Evolutionary conservation across 2,329 filamentous ascomycete genomes (phyloP), one percentile per base, ranked within the genome.

Genomic region (Neonectria ditissima): DNA sequence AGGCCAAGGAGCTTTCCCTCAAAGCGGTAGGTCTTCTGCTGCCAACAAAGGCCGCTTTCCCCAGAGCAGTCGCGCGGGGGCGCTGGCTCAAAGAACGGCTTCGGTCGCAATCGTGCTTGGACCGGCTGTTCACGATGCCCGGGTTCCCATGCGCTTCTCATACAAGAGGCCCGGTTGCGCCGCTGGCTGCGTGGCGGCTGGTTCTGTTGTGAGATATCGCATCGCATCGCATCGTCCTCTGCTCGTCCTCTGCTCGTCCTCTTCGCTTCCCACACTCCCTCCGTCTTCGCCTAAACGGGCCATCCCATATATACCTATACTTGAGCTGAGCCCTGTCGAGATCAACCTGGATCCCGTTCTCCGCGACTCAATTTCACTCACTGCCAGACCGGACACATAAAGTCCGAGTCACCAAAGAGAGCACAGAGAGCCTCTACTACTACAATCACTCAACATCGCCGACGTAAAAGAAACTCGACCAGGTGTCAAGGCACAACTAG

Each of bases 61-160:
- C 71, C 55, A 73, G 70, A 73, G 63, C 71, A 74, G 68, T 55
- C 39, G 53, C 55, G 43, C 55, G 60, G 63, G 41, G 58, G 61
- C 28, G 18, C 48, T 50, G 54, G 63, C 58, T 63, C 63, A 67
- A 69, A 65, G 69, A 72, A 71, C 69, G 69, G 65, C 55, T 73
- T 72, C 66, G 53, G 71, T 52, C 62, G 66, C 69, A 69, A 67
- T 71, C 68, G 65, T 61, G 48, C 54, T 63, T 63, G 57, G 26
- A 63, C 63, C 69, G 62, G 70, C 68, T 68, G 68, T 66, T 73
- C 65, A 60, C 67, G 69, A 73, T 73, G 5, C 65, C 62, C 54
- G 56, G 55, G 55, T 54, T 28, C 10, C 44, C 47, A 39, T 62
- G 28, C 39, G 57, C 30, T 62, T 62, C 55, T 44, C 50, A 53